Percentiles rank a stretch among this genome's conserved stretches.
Conservation (phyloP, 2,329 filamentous ascomycete genomes). For the Chaetomium globosum region DNA sequence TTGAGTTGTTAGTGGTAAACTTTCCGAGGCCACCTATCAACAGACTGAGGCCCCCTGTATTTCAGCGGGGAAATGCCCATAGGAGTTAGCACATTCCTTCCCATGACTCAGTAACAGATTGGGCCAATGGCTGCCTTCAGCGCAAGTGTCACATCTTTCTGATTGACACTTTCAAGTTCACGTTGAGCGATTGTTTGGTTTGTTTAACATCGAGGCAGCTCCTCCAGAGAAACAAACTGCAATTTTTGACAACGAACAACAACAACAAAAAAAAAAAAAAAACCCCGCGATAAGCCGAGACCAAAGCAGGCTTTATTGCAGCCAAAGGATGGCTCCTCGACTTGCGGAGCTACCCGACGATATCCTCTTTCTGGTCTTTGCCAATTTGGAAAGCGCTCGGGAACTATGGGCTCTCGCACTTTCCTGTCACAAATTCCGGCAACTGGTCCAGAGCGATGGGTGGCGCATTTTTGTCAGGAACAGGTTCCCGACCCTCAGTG, state of each 20-base stretch:
- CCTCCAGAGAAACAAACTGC: background rate
- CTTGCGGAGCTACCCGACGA: slow-evolving; percentile 54
- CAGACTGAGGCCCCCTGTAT: background rate
- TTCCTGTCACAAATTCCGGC: slow-evolving; percentile 46
- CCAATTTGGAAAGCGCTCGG: slow-evolving; percentile 52
- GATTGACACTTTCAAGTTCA: background rate
- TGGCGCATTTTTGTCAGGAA: slow-evolving; percentile 55
- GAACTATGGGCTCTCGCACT: slow-evolving; percentile 50
- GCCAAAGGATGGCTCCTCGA: slow-evolving; percentile 26
- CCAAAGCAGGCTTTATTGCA: background rate
- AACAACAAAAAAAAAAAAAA: too few species aligned
- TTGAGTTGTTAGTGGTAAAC: background rate
- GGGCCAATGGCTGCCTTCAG: background rate
- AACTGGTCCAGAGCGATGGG: slow-evolving; percentile 45
- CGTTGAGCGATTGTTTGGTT: too few species aligned
- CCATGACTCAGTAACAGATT: background rate
- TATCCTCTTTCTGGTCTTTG: slow-evolving; percentile 53
- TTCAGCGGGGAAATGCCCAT: background rate
- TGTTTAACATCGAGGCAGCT: background rate
- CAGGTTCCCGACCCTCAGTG: slow-evolving; percentile 48
- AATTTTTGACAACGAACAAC: background rate
- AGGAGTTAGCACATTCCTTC: background rate
- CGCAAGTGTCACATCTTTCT: too few species aligned
- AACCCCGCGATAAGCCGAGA: background rate
- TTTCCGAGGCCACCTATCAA: background rate